phyloP scores from a whole-genome alignment of 179 eudicot genomes.

The Beta corolliflora region DNA sequence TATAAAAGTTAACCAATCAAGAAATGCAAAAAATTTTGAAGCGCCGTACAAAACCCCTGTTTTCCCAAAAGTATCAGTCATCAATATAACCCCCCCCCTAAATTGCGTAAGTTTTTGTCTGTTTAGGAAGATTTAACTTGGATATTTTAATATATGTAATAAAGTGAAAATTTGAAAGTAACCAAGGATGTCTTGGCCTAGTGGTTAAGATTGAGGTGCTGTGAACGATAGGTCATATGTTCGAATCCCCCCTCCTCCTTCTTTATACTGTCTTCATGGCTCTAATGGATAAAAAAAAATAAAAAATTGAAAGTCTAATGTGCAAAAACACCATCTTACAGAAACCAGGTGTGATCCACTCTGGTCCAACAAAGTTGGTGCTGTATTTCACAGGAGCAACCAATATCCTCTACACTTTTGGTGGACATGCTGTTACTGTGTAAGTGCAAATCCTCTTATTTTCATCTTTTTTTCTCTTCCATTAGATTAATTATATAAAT shows the following conservation, averaged over 20 bases:
- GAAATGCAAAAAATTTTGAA: background rate
- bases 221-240: no score
- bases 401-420: slow-evolving; percentile 58
- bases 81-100: background rate
- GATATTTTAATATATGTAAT: slow-evolving; percentile 9
- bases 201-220: no score
- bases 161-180: slow-evolving; percentile 7
- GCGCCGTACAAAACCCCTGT: slow-evolving; percentile 18
- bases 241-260: no score
- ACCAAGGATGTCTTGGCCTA: no score
- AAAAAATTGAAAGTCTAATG: background rate
- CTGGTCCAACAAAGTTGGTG: slow-evolving; percentile 46
- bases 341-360: slow-evolving; percentile 51
- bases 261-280: no score
- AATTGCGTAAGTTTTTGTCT: slow-evolving; percentile 17
- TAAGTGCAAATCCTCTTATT: slow-evolving; percentile 29
- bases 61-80: background rate
- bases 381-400: slow-evolving; percentile 57
- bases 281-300: no score
- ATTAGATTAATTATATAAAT: background rate
- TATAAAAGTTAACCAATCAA: background rate
- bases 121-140: background rate
- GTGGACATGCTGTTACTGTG: slow-evolving; percentile 59
- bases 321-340: slow-evolving; percentile 22
- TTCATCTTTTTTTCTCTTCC: background rate